Conservation (phyloP, 108 stramenopile genomes). For the Skeletonema costatum region DNA sequence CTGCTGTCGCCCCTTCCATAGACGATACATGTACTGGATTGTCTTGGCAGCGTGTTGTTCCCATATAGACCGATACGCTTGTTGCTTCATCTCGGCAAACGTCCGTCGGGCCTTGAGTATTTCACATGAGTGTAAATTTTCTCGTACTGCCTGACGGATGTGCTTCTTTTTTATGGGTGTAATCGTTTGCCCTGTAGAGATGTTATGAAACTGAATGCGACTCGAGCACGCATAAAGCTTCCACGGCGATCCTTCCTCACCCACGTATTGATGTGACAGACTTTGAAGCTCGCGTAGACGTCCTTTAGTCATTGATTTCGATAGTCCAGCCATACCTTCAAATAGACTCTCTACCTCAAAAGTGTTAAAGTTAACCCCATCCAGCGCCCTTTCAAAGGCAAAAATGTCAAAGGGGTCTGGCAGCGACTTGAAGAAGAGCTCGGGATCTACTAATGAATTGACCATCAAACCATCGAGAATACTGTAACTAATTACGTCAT, state of each 20-base stretch:
- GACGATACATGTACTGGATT: conserved; percentile 30
- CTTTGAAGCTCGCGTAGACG: conserved; percentile 10
- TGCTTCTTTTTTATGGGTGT: conserved; percentile 24
- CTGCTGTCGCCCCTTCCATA: conserved; percentile 5
- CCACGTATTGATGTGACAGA: conserved; percentile 13
- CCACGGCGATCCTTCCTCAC: conserved; percentile 25
- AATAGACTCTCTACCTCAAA: neutral
- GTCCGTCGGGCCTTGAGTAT: conserved; percentile 12
- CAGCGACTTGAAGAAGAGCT: neutral
- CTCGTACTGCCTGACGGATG: conserved; percentile 6
- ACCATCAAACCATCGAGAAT: conserved; percentile 29
- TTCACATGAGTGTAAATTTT: conserved; percentile 20
- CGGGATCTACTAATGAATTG: neutral
- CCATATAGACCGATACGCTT: conserved; percentile 27
- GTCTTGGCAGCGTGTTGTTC: conserved; percentile 22
- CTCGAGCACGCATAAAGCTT: conserved; percentile 24
- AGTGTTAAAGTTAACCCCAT: conserved; percentile 1
- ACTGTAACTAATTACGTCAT: conserved; percentile 22
- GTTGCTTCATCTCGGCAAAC: neutral
- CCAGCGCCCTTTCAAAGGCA: conserved; percentile 11
- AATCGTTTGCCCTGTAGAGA: conserved; percentile 15
- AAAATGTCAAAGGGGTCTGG: neutral
- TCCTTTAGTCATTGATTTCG: neutral
- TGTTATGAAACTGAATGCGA: conserved; percentile 18
- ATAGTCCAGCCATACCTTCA: neutral